Base-by-base conservation (phyloP, 371 early-diverging fungal genomes). In the Nosema bombycis region DNA sequence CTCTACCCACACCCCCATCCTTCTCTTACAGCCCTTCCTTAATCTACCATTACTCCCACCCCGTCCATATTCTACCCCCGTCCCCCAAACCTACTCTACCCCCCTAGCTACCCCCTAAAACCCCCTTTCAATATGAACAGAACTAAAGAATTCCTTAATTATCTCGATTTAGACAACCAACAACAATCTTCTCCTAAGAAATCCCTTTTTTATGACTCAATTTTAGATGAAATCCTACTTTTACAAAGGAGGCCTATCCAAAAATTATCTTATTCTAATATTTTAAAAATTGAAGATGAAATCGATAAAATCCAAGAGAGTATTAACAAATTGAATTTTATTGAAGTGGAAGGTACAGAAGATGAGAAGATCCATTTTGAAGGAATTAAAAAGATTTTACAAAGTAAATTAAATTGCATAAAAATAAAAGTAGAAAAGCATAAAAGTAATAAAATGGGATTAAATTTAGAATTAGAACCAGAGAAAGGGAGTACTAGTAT, bases 331-430 rank as follows among this genome's bases (percentile, higher is more conserved):
- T 55, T 83, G 4, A 74, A 84, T 28, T 6, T 36, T 0, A 54
- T 82, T 18, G 38, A 58, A 0, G 18, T 84, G n/a, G 75, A 79
- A 58, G 78, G 73, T 0, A 58, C 73, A 4, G 18, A 30, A 1
- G 81, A 84, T 57, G 62, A 73, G 28, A 4, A 46, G 10, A n/a
- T 73, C 4, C 83, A 83, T 62, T 84, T 73, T 66, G 80, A 82
- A 62, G 84, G 84, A 26, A 65, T 84, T n/a, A 84, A 84, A 63
- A 64, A 74, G 28, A 84, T 84, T 58, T 65, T 84, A 23, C 37
- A 58, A 24, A 37, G 36, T 24, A 72, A 64, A 21, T 15, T 84
- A 28, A 24, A 33, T 24, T 10, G 33, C 2, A n/a, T 78, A 21
- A 70, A 57, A 36, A 28, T 58, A 21, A 67, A 36, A 24, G 24